These are phyloP conservation scores for Metschnikowia santaceciliae DNA, from an alignment of 805 yeast species.

Conservation along the genomic window DNA sequence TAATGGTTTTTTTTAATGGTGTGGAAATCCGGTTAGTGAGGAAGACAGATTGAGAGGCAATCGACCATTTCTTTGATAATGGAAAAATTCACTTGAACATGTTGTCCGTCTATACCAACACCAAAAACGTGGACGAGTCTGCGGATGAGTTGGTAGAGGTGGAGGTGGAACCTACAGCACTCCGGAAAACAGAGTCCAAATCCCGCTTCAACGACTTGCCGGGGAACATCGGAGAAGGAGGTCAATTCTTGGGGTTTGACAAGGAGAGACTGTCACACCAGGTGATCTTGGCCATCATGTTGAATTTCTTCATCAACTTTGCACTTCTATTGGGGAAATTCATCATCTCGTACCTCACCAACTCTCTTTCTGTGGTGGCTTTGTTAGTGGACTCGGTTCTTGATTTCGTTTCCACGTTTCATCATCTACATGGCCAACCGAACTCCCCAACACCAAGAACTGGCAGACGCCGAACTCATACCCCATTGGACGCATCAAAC, in stretches of 20 bases:
- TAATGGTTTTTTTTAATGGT: too few relatives aligned
- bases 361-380: conserved; percentile 72
- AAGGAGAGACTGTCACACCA: conserved; percentile 38
- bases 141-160: conserved; percentile 13
- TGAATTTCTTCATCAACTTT: conserved; percentile 60
- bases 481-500: conserved; percentile 69
- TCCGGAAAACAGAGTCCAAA: conserved; percentile 19
- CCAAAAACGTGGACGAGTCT: conserved; percentile 17
- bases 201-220: conserved; percentile 46
- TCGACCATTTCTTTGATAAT: conserved; percentile 65
- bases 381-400: conserved; percentile 73
- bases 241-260: conserved; percentile 49
- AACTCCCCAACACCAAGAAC: conserved; percentile 41
- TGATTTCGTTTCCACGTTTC: conserved; percentile 67
- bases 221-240: conserved; percentile 56
- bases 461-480: conserved; percentile 45
- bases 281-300: conserved; percentile 57
- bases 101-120: conserved; percentile 51
- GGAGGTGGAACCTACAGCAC: conserved; percentile 5
- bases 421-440: conserved; percentile 63
- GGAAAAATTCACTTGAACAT: conserved; percentile 60
- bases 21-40: too few relatives aligned
- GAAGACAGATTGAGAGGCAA: too few relatives aligned
- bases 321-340: conserved; percentile 57
- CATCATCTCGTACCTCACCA: conserved; percentile 57